These are phyloP conservation scores for Thraustochytrium striatum DNA, from an alignment of 352 stramenopile species.

Conservation along the genomic window DNA sequence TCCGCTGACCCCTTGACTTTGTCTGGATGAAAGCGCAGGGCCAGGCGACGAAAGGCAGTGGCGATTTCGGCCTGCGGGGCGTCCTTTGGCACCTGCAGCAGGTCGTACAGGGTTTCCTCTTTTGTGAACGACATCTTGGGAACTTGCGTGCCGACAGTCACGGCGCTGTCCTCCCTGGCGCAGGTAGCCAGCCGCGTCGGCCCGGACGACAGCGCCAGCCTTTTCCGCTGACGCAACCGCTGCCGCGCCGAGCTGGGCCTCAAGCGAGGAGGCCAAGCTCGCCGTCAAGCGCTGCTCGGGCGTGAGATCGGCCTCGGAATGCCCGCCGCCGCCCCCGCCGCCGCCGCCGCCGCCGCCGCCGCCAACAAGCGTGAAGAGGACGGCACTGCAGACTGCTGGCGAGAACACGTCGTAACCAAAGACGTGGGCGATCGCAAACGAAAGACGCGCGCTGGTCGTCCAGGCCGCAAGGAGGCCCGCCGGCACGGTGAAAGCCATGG, in stretches of 20 bases:
- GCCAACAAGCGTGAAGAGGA: neutral
- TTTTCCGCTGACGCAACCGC: too few species aligned
- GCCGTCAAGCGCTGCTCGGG: too few species aligned
- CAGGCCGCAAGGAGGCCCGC: constrained; percentile 1
- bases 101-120: constrained; percentile 75
- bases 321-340: too few species aligned
- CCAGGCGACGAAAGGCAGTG: constrained; percentile 89
- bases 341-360: too few species aligned
- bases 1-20: constrained; percentile 80
- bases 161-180: too few species aligned
- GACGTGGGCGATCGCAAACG: constrained; percentile 4
- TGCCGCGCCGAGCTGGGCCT: too few species aligned
- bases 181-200: too few species aligned
- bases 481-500: neutral
- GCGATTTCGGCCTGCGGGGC: constrained; percentile 89
- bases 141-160: too few species aligned
- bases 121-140: too few species aligned
- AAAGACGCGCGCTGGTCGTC: neutral
- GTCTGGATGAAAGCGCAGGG: constrained; percentile 92
- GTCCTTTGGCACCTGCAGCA: constrained; percentile 65
- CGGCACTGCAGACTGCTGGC: neutral
- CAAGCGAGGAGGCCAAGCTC: too few species aligned
- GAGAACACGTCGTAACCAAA: constrained; percentile 1
- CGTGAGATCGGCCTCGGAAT: too few species aligned
- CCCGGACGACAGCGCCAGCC: too few species aligned